Evolutionary conservation across 306 rosid species (phyloP).

Genomic region (Phaseolus lunatus): DNA sequence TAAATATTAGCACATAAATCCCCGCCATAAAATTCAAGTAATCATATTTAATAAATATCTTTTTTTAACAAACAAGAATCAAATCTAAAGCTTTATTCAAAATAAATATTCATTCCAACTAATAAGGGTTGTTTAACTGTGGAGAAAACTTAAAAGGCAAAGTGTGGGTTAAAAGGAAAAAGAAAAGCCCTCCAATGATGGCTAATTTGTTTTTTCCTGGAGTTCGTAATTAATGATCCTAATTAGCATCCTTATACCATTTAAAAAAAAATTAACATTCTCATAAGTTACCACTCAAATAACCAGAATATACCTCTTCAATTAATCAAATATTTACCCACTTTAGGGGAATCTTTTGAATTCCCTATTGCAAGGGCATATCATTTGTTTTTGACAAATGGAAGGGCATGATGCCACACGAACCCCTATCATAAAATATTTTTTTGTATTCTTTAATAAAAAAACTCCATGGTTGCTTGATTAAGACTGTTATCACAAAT

Average conservation of each 20-base stretch:
- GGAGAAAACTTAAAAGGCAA: no score
- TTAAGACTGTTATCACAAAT: constrained; percentile 27
- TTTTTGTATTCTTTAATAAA: not conserved
- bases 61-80: no score
- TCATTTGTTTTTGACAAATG: constrained; percentile 9
- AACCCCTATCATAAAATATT: constrained; percentile 4
- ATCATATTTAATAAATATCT: no score
- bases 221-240: not conserved
- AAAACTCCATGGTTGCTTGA: not conserved
- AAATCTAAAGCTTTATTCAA: no score
- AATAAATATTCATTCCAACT: no score
- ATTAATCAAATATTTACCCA: constrained; percentile 18
- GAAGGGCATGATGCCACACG: constrained; percentile 41
- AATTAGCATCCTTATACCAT: constrained; percentile 17
- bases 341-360: constrained; percentile 31
- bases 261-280: not conserved
- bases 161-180: no score
- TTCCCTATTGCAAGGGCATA: constrained; percentile 32
- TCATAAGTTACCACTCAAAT: not conserved
- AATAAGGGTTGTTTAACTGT: not conserved
- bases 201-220: not conserved
- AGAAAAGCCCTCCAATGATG: not conserved
- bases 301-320: not conserved
- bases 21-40: no score
- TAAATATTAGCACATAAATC: no score